phyloP scores from a whole-genome alignment of 2,329 filamentous ascomycete genomes.

The Trematosphaeria pertusa region DNA sequence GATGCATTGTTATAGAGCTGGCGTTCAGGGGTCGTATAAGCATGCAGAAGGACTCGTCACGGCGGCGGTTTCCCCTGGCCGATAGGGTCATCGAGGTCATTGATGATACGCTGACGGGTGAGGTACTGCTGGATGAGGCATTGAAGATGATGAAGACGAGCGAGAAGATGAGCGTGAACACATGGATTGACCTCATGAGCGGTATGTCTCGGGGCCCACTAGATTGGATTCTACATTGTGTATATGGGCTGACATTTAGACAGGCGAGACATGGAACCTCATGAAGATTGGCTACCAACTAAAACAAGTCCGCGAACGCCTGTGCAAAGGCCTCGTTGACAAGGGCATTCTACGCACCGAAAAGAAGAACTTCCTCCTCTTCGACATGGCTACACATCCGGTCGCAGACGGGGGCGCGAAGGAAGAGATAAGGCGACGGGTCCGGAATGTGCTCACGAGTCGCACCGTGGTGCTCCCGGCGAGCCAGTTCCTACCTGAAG shows the following conservation, averaged over 20 bases:
- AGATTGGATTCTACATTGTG: conserved; percentile 7
- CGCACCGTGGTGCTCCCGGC: conserved; percentile 88
- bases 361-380: conserved; percentile 98
- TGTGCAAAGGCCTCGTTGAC: conserved; percentile 96
- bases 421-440: conserved; percentile 92
- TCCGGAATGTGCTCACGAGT: conserved; percentile 90
- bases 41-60: conserved; percentile 96
- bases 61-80: conserved; percentile 89
- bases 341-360: conserved; percentile 98
- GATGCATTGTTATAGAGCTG: conserved; percentile 97
- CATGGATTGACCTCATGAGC: conserved; percentile 99
- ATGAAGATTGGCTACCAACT: conserved; percentile 99
- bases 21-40: conserved; percentile 94
- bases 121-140: conserved; percentile 95
- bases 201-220: conserved; percentile 65
- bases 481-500: conserved; percentile 90
- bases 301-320: conserved; percentile 96
- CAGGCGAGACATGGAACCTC: conserved; percentile 98
- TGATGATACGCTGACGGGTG: conserved; percentile 94
- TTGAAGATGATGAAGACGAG: conserved; percentile 99
- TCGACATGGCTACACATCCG: conserved; percentile 99
- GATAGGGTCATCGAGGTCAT: conserved; percentile 96
- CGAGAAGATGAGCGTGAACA: conserved; percentile 99
- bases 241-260: conserved; percentile 25
- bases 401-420: conserved; percentile 96